A percentile compares a stretch with the other conserved stretches of the same genome.
phyloP scores from a whole-genome alignment of 495 filamentous ascomycete genomes.

The Glarea lozoyensis region DNA sequence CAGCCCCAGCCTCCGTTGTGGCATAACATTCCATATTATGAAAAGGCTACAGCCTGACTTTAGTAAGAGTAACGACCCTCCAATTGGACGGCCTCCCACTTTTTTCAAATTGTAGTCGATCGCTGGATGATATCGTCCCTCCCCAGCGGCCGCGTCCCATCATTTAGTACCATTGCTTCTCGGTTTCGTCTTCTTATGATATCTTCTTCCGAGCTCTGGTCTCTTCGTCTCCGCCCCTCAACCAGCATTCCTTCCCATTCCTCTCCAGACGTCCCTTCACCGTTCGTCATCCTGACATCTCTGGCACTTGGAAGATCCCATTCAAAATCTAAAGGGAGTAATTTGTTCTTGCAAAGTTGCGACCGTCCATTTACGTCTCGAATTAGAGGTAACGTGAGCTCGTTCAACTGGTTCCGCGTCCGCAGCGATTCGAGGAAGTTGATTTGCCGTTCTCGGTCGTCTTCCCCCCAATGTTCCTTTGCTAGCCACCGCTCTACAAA shows the following conservation, averaged over 20 bases:
- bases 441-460: conserved; percentile 29
- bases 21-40: too few species aligned
- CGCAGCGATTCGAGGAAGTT: conserved; percentile 36
- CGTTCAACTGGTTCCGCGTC: conserved; percentile 35
- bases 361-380: conserved; percentile 28
- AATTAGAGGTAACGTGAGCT: conserved; percentile 31
- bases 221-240: conserved; percentile 29
- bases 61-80: too few species aligned
- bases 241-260: conserved; percentile 18
- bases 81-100: too few species aligned
- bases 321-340: conserved; percentile 20
- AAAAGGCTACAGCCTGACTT: too few species aligned
- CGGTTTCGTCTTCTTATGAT: conserved; percentile 44
- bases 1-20: too few species aligned
- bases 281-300: conserved; percentile 12
- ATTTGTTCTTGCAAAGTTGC: conserved; percentile 31
- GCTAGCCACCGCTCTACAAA: conserved; percentile 49
- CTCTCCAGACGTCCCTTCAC: conserved; percentile 15
- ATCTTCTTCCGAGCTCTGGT: conserved; percentile 40
- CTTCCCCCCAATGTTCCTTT: conserved; percentile 44
- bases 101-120: conserved; percentile 7
- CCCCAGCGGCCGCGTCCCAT: conserved; percentile 45
- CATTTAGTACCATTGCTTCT: conserved; percentile 58
- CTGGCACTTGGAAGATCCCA: not conserved
- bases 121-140: conserved; percentile 48